Conservation (phyloP, 2,329 filamentous ascomycete species). For the Chaetomiaceae sp. region DNA sequence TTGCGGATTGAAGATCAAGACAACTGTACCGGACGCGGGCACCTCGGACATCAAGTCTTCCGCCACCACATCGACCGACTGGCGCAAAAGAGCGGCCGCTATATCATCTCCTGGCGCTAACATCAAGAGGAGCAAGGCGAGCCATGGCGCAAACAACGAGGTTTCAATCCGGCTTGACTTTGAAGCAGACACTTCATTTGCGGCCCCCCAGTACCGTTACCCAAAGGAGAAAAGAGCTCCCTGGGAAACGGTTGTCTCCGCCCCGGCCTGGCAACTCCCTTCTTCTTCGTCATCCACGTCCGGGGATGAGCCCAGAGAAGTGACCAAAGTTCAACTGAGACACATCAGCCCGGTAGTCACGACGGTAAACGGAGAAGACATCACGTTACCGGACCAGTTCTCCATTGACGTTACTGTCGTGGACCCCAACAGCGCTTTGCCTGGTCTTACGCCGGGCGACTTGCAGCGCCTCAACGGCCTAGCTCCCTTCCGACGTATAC, state of each 20-base stretch:
- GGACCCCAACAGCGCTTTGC: background rate
- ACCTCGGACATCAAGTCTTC: conserved; percentile 12
- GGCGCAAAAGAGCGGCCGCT: conserved; percentile 20
- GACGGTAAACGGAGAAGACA: conserved; percentile 20
- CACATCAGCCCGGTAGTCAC: conserved; percentile 19
- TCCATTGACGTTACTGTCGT: conserved; percentile 20
- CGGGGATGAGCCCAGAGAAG: conserved; percentile 9
- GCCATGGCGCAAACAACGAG: conserved; percentile 6
- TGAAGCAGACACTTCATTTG: conserved; percentile 6
- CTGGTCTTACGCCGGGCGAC: conserved; percentile 3
- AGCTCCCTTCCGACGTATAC: conserved; percentile 2
- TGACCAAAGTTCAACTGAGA: conserved; percentile 17
- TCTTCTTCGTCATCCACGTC: conserved; percentile 3
- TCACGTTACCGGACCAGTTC: conserved; percentile 21
- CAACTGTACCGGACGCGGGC: conserved; percentile 6
- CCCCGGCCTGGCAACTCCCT: conserved; percentile 10
- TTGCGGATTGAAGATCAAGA: conserved; percentile 16
- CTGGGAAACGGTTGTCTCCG: conserved; percentile 22
- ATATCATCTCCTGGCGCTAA: conserved; percentile 2
- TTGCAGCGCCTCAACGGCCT: conserved; percentile 9
- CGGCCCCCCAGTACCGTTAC: conserved; percentile 8
- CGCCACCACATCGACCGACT: conserved; percentile 23
- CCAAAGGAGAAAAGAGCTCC: conserved; percentile 8
- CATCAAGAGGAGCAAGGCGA: background rate
- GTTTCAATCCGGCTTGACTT: background rate